A percentile compares a stretch with the other conserved stretches of the same genome.
phyloP scores from a whole-genome alignment of 352 stramenopile species.

The Pythium scleroteichum region DNA sequence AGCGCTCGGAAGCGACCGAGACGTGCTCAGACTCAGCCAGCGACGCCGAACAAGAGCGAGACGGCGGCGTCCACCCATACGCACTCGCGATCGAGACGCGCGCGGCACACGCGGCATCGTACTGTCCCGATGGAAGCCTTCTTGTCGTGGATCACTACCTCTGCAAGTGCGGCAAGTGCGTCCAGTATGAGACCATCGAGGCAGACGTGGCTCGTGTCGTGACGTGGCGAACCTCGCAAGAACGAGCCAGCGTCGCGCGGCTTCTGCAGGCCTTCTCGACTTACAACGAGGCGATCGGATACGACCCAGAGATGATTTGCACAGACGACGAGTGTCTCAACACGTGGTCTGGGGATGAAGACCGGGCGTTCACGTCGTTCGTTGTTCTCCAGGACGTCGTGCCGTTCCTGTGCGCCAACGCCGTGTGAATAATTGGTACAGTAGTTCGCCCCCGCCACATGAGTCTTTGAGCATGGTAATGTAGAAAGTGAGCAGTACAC shows the following conservation, averaged over 20 bases:
- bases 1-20: constrained; percentile 4
- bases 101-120: constrained; percentile 15
- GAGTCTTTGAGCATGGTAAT: no score
- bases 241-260: constrained; percentile 34
- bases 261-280: constrained; percentile 71
- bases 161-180: constrained; percentile 28
- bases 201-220: constrained; percentile 22
- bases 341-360: constrained; percentile 61
- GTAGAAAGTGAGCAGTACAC: no score
- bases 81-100: not conserved
- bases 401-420: constrained; percentile 40
- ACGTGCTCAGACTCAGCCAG: constrained; percentile 9
- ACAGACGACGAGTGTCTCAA: constrained; percentile 55
- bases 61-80: not conserved
- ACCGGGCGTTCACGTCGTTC: constrained; percentile 70
- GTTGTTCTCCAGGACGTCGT: constrained; percentile 62
- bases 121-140: not conserved
- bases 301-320: constrained; percentile 52
- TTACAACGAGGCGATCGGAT: constrained; percentile 67
- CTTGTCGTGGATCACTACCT: constrained; percentile 24
- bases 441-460: no score
- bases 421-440: constrained; percentile 10
- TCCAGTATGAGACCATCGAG: constrained; percentile 24
- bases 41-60: not conserved
- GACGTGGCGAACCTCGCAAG: constrained; percentile 23